A percentile compares a stretch with the other conserved stretches of the same genome.
Evolutionary conservation across 2,329 filamentous ascomycete species (phyloP).

Genomic region (Pleoardoris graminearum): DNA sequence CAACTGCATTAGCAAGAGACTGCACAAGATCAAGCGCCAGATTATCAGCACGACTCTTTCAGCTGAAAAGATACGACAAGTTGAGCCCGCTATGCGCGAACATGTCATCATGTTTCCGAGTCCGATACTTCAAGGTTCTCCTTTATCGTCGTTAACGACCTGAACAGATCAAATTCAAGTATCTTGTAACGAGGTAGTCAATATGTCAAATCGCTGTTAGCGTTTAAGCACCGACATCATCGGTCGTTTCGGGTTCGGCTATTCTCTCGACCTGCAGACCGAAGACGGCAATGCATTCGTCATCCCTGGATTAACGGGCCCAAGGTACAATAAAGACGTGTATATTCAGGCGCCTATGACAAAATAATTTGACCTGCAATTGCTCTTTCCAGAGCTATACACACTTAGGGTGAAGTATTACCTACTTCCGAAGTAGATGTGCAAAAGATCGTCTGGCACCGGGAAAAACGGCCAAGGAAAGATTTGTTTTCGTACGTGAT

Average conservation of each 20-base stretch:
- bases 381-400: conserved; percentile 1
- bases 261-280: conserved; percentile 27
- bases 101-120: conserved; percentile 40
- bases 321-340: background rate
- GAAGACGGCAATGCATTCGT: conserved; percentile 25
- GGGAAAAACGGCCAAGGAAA: conserved; percentile 22
- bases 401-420: conserved; percentile 6
- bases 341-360: conserved; percentile 3
- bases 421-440: background rate
- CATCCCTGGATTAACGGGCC: conserved; percentile 2
- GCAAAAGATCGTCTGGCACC: conserved; percentile 1
- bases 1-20: conserved; percentile 35
- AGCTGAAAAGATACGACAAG: conserved; percentile 41
- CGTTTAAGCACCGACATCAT: conserved; percentile 45
- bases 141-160: too few species aligned
- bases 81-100: conserved; percentile 44
- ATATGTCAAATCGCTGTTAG: conserved; percentile 10
- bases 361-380: background rate
- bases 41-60: conserved; percentile 47
- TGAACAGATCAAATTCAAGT: too few species aligned
- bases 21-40: conserved; percentile 45
- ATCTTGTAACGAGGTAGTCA: conserved; percentile 29
- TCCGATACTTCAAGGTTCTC: too few species aligned
- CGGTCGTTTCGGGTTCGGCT: conserved; percentile 43
- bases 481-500: conserved; percentile 48